Evolutionary conservation across 179 eudicot genomes (phyloP), one percentile per base, ranked within the genome.

Genomic region (Silene vulgaris): DNA sequence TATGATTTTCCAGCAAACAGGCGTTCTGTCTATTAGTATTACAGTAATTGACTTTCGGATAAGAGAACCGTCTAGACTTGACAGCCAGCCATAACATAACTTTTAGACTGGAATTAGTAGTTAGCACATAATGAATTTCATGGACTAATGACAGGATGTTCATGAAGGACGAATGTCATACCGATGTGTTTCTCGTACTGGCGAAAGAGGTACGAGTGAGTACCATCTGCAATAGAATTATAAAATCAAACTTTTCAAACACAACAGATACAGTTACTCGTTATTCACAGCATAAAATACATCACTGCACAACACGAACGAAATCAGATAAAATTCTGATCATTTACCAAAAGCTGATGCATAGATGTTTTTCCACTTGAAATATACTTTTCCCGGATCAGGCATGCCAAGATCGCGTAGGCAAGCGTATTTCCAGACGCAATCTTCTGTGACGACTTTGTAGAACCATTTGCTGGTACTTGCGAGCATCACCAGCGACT

Each of bases 111-210:
- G 57, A 52, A 52, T 52, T 52, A 48, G 56, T 2, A 48, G 16
- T 48, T 9, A 48, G 56, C 56, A 48, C 56, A 12, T 11, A 48
- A 48, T 12, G 11, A 19, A 60, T 4, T 21, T 20, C 0, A 50
- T 73, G 28, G 14, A 73, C 19, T 5, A 7, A 35, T 30, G 3
- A 20, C 67, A 60, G 54, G 30, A 56, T 21, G 16, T 20, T 6
- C 6, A 26, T 29, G 43, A 1, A 62, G n/a, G 62, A 26, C 14
- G 63, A 76, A 11, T 12, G 77, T 8, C 4, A 73, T 63, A 93
- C 98, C 98, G 32, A 93, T 88, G 86, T 91, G 92, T 76, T 93
- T 93, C 84, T 93, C 97, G 79, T 80, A 81, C 87, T 90, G 91
- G n/a, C 86, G 89, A 72, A 87, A 88, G 77, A 80, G 73, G 83